Percentiles rank a stretch among this genome's conserved stretches.
Evolutionary conservation across 2,329 filamentous ascomycete genomes (phyloP).

Genomic region (Alternaria tenuissima): DNA sequence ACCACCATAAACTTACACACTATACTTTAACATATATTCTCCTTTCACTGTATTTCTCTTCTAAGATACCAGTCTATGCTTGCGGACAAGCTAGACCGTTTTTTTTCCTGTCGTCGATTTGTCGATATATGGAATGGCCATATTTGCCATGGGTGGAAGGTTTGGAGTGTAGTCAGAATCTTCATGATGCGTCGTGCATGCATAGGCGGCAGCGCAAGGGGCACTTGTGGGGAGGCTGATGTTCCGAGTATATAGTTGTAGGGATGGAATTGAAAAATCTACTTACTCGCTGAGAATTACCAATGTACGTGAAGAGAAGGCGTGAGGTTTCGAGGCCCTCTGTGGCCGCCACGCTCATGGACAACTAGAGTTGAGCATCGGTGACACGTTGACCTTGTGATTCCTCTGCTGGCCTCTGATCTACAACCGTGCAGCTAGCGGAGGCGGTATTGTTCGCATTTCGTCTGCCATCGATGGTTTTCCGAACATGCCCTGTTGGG

Average conservation of each 20-base stretch:
- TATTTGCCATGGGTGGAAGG: conserved; percentile 23
- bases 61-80: conserved; percentile 54
- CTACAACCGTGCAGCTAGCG: conserved; percentile 7
- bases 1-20: conserved; percentile 37
- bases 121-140: conserved; percentile 27
- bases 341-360: background rate
- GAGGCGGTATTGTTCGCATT: conserved; percentile 32
- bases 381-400: background rate
- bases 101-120: conserved; percentile 31
- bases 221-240: conserved; percentile 40
- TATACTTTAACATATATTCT: conserved; percentile 40
- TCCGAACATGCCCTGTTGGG: conserved; percentile 28
- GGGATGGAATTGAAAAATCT: conserved; percentile 37
- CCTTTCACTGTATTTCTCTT: conserved; percentile 46
- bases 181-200: conserved; percentile 34
- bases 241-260: conserved; percentile 43
- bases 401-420: background rate
- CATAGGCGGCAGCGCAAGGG: conserved; percentile 19
- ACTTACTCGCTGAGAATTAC: conserved; percentile 2
- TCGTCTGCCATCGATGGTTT: conserved; percentile 31
- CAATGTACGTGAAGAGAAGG: background rate
- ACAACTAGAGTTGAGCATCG: background rate
- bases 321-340: background rate
- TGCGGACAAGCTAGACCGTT: conserved; percentile 45
- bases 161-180: conserved; percentile 29